Conservation (phyloP, 148 eudicot genomes). For the Rhododendron henanense region DNA sequence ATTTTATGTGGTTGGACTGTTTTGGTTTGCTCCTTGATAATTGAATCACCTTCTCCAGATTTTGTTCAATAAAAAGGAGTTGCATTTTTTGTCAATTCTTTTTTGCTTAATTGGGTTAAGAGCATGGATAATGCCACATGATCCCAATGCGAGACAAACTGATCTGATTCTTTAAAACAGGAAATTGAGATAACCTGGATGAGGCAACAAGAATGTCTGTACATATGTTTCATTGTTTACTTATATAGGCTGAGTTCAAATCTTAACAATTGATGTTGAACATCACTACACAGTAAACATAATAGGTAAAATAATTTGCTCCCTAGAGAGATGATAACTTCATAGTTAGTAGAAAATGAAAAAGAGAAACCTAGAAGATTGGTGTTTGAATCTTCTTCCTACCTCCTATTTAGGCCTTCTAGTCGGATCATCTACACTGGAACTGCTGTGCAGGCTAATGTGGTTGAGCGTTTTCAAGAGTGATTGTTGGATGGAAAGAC, state of each 20-base stretch:
- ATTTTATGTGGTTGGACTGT: background rate
- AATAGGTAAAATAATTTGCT: background rate
- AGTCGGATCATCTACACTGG: background rate
- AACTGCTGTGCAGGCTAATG: background rate
- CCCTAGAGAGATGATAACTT: background rate
- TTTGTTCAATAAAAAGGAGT: background rate
- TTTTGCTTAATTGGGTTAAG: background rate
- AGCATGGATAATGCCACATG: background rate
- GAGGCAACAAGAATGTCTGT: background rate
- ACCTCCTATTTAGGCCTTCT: background rate
- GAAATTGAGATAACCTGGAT: background rate
- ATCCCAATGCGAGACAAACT: background rate
- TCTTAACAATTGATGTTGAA: background rate
- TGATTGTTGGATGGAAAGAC: background rate
- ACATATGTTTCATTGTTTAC: background rate
- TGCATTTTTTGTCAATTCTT: background rate
- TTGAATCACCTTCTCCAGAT: background rate
- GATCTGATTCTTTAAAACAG: background rate
- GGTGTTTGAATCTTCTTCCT: background rate
- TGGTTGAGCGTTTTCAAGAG: background rate
- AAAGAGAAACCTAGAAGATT: background rate
- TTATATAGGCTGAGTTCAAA: background rate
- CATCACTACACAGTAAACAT: background rate
- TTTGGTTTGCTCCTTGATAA: background rate
- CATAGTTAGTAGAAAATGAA: background rate